phyloP scores from a whole-genome alignment of 106 monocot species.

The Platanthera guangdongensis region DNA sequence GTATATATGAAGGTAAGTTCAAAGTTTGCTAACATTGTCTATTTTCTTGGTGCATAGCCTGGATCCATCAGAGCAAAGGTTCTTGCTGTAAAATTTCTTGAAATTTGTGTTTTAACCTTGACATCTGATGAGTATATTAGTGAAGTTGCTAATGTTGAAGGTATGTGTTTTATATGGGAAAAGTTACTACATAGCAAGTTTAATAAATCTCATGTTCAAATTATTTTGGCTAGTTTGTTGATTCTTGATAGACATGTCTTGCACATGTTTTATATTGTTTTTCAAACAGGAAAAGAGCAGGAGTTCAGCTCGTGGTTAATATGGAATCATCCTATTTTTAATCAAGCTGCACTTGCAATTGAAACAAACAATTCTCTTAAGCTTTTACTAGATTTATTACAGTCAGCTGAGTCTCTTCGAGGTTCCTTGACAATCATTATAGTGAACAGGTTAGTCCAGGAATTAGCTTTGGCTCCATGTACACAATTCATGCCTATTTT shows the following conservation, averaged over 20 bases:
- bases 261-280: neutral
- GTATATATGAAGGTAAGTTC: neutral
- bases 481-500: neutral
- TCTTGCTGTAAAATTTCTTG: slow-evolving; percentile 76
- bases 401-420: slow-evolving; percentile 27
- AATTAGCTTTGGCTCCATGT: neutral
- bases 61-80: slow-evolving; percentile 45
- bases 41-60: slow-evolving; percentile 26
- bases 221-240: neutral
- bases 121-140: slow-evolving; percentile 39
- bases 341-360: slow-evolving; percentile 29
- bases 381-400: slow-evolving; percentile 52
- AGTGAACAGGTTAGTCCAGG: slow-evolving; percentile 55
- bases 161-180: slow-evolving; percentile 12
- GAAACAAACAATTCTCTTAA: slow-evolving; percentile 57
- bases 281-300: slow-evolving; percentile 32
- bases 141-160: slow-evolving; percentile 33
- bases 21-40: slow-evolving; percentile 2
- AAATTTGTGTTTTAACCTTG: slow-evolving; percentile 48
- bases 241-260: neutral
- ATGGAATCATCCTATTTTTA: slow-evolving; percentile 43
- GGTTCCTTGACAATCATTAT: slow-evolving; percentile 48
- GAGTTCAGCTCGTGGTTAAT: slow-evolving; percentile 42
- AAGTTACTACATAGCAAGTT: neutral
- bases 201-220: neutral